Conservation (phyloP, 2,329 filamentous ascomycete genomes). For the Colletotrichum lindemuthianum region DNA sequence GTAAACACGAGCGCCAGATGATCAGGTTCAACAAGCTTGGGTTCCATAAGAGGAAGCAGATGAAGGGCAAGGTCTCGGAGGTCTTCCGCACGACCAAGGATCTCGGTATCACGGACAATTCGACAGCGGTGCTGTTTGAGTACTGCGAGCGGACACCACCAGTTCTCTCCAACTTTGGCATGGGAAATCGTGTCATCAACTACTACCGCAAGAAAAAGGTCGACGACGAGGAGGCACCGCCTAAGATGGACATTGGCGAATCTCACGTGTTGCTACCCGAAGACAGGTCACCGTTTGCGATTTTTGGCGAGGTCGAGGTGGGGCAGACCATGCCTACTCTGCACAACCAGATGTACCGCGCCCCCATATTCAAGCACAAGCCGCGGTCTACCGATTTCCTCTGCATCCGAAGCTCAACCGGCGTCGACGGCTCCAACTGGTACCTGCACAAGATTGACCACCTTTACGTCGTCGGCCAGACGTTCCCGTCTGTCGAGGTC, state of each 20-base stretch:
- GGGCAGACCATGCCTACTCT: conserved; percentile 91
- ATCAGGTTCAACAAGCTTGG: conserved; percentile 79
- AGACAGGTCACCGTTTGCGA: conserved; percentile 94
- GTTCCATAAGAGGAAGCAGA: conserved; percentile 81
- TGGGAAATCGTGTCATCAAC: conserved; percentile 96
- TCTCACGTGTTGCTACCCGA: conserved; percentile 88
- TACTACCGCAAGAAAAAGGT: conserved; percentile 88
- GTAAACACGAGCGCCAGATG: conserved; percentile 71
- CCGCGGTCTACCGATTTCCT: conserved; percentile 85
- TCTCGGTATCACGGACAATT: conserved; percentile 88
- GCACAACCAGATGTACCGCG: conserved; percentile 95
- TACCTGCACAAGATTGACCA: conserved; percentile 91
- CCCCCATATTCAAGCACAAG: conserved; percentile 90
- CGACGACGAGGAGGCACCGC: conserved; percentile 77
- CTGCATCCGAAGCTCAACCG: conserved; percentile 83
- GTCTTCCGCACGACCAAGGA: conserved; percentile 85
- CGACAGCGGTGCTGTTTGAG: conserved; percentile 86
- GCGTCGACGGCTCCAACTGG: conserved; percentile 80
- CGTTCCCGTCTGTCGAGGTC: conserved; percentile 90
- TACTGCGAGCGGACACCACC: conserved; percentile 95
- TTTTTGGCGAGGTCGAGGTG: conserved; percentile 92
- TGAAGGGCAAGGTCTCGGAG: conserved; percentile 82
- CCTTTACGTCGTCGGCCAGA: conserved; percentile 89
- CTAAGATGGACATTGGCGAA: conserved; percentile 88
- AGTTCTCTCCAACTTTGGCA: conserved; percentile 94